Evolutionary conservation across 306 rosid species (phyloP).

Genomic region (Leucaena leucocephala): DNA sequence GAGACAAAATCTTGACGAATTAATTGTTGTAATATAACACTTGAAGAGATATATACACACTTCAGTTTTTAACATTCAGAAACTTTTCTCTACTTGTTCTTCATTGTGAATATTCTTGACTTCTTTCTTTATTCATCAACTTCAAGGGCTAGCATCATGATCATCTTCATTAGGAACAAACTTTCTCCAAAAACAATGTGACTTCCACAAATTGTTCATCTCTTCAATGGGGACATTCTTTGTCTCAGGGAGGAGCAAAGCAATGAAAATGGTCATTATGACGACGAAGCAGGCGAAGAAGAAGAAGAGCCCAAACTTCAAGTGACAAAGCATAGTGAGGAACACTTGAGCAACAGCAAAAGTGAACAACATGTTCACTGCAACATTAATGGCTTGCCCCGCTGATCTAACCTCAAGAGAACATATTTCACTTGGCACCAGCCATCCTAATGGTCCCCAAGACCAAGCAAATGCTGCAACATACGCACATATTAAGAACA

Average conservation of each 20-base stretch:
- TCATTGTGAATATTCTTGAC: background rate
- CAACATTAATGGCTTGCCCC: constrained; percentile 17
- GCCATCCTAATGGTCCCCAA: constrained; percentile 8
- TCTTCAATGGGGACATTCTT: constrained; percentile 2
- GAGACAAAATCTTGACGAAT: background rate
- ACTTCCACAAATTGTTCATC: background rate
- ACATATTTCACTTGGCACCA: constrained; percentile 13
- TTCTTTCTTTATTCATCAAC: background rate
- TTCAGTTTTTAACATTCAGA: background rate
- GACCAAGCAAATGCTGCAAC: constrained; percentile 20
- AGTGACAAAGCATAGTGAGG: constrained; percentile 18
- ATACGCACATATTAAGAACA: constrained; percentile 14
- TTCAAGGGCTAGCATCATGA: background rate
- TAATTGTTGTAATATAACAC: too few relatives aligned
- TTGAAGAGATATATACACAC: too few relatives aligned
- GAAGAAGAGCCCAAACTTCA: constrained; percentile 12
- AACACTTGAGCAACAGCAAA: constrained; percentile 9
- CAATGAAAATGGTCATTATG: constrained; percentile 14
- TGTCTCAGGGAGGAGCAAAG: constrained; percentile 6
- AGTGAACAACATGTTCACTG: constrained; percentile 12
- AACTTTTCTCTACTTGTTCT: background rate
- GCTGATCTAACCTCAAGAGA: constrained; percentile 11
- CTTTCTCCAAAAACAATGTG: constrained; percentile 4
- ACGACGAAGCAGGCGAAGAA: constrained; percentile 7
- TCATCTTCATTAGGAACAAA: background rate